Percentiles rank a stretch among this genome's conserved stretches.
Evolutionary conservation across 2,329 filamentous ascomycete genomes (phyloP).

Genomic region (Phialocephala sp.): DNA sequence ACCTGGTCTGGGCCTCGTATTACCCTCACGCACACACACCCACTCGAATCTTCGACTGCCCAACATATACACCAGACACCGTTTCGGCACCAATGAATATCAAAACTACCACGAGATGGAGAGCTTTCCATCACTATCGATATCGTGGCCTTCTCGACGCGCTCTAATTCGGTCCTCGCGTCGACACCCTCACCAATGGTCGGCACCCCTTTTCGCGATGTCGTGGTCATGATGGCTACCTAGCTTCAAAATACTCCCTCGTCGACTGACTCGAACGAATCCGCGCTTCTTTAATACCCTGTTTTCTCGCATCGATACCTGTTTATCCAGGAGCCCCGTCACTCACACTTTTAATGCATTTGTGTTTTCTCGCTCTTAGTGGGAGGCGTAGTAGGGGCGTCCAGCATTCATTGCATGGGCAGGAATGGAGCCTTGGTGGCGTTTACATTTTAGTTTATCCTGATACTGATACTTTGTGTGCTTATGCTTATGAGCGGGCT

Average conservation of each 20-base stretch:
- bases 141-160: conserved; percentile 5
- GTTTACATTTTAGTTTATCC: conserved; percentile 11
- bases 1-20: conserved; percentile 32
- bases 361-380: conserved; percentile 2
- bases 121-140: conserved; percentile 5
- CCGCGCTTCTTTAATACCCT: conserved; percentile 4
- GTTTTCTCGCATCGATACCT: conserved; percentile 14
- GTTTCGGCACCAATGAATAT: conserved; percentile 11
- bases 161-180: conserved; percentile 14
- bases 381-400: background rate
- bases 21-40: conserved; percentile 34
- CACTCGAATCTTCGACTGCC: conserved; percentile 11
- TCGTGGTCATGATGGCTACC: conserved; percentile 12
- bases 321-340: conserved; percentile 18
- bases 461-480: background rate
- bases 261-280: conserved; percentile 6
- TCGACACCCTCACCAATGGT: conserved; percentile 18
- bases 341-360: conserved; percentile 11
- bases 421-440: conserved; percentile 20
- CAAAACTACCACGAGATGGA: conserved; percentile 3
- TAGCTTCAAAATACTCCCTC: conserved; percentile 5
- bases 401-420: background rate
- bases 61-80: conserved; percentile 17
- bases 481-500: conserved; percentile 20
- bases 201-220: conserved; percentile 1